A percentile compares a stretch with the other conserved stretches of the same genome.
phyloP scores from a whole-genome alignment of 2,329 filamentous ascomycete genomes.

The Chaetomium sp. region DNA sequence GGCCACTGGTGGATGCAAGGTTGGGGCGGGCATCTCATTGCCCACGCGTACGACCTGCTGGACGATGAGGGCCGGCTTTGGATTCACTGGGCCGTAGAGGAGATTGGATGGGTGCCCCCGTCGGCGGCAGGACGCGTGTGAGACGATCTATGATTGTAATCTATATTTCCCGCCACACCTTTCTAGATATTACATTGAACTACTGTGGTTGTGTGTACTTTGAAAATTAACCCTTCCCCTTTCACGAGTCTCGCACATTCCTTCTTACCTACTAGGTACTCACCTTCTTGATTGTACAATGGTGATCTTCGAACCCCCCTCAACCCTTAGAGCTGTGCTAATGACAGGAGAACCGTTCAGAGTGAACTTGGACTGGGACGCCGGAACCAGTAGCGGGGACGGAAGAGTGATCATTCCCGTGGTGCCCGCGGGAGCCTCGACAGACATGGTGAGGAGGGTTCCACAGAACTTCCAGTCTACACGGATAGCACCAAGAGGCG shows the following conservation, averaged over 20 bases:
- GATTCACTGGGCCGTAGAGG: slow-evolving; percentile 7
- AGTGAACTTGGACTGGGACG: slow-evolving; percentile 3
- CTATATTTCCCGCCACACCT: too few relatives aligned
- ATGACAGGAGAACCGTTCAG: slow-evolving; percentile 1
- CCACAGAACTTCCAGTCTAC: slow-evolving; percentile 7
- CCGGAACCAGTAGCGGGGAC: slow-evolving; percentile 8
- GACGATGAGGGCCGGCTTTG: slow-evolving; percentile 8
- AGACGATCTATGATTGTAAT: background rate
- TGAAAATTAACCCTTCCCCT: too few relatives aligned
- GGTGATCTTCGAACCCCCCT: slow-evolving; percentile 4
- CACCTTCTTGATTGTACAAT: slow-evolving; percentile 2
- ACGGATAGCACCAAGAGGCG: background rate
- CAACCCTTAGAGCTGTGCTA: background rate
- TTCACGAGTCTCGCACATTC: too few relatives aligned
- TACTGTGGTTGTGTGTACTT: background rate
- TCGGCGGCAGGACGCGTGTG: background rate
- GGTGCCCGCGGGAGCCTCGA: background rate
- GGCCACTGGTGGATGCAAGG: slow-evolving; percentile 12
- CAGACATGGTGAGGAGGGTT: slow-evolving; percentile 3
- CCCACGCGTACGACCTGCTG: background rate
- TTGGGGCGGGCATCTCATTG: slow-evolving; percentile 1
- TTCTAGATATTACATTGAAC: background rate
- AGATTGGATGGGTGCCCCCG: slow-evolving; percentile 5
- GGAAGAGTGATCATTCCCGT: background rate
- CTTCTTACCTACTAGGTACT: background rate